Base-by-base conservation (phyloP, 2,329 filamentous ascomycete species). In the Grosmannia clavigera region DNA sequence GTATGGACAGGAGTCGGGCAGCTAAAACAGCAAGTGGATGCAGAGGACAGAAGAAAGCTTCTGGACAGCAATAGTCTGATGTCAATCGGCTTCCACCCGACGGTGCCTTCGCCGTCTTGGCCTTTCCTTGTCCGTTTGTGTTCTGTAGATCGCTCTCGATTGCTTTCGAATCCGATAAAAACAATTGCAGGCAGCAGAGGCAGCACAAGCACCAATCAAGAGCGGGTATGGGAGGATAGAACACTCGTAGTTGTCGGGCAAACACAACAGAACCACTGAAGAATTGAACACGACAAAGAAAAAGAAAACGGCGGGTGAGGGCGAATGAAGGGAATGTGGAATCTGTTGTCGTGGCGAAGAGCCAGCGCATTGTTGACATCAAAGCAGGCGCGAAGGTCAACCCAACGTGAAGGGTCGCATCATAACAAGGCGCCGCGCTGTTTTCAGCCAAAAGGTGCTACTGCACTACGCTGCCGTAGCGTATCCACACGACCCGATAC, bases 391-490 rank as follows among this genome's bases (percentile, higher is more conserved):
- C 55, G 38, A 55, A 55, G 53, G 52, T 27, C 58, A 55, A 56
- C 33, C 16, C 19, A 46, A 46, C 19, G 6, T 5, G 19, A 46
- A 46, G 5, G 16, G 43, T 63, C 56, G 56, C 59, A 40, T 38
- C 43, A 48, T 59, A 62, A 58, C 60, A 62, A 48, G 52, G 54
- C n/a, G 58, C 55, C 14, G 35, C 56, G 58, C 59, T 52, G 33
- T 54, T 33, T 58, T 9, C 53, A 29, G 46, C 57, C 55, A 51
- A 54, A 40, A 52, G 12, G 14, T 35, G 58, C 53, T 61, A 61
- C 12, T 16, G 22, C 25, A 19, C 25, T 57, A 57, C 55, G 2
- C 14, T 12, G 38, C 10, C 38, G 38, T 22, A 25, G 22, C 55
- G 55, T 57, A 48, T 19, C 55, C 25, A 48, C 38, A 33, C 12